Evolutionary conservation across 306 rosid genomes (phyloP).

Genomic region (Parietaria judaica): DNA sequence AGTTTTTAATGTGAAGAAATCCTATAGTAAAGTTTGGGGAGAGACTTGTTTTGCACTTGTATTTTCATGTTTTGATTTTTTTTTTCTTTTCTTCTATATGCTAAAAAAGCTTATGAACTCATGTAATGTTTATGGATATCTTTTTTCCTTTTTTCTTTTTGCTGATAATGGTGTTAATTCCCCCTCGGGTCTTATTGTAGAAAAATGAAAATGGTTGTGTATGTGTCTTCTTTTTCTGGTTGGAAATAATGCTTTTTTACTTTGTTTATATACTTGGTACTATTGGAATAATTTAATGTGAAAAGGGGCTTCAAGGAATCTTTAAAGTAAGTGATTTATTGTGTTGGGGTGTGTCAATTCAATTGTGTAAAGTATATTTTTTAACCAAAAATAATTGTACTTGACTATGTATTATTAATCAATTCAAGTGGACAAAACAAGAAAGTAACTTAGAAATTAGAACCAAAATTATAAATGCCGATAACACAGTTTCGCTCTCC

Average conservation of each 20-base stretch:
- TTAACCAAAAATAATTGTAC: too few relatives aligned
- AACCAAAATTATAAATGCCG: too few relatives aligned
- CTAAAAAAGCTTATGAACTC: constrained; percentile 8
- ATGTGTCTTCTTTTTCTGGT: background rate
- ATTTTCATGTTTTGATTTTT: constrained; percentile 23
- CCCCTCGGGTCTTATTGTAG: constrained; percentile 23
- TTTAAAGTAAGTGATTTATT: background rate
- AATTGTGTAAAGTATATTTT: too few relatives aligned
- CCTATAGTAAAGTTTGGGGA: constrained; percentile 16
- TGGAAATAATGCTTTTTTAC: background rate
- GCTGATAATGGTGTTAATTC: constrained; percentile 24
- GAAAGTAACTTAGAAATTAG: too few relatives aligned
- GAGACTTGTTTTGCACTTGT: constrained; percentile 17
- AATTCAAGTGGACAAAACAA: too few relatives aligned
- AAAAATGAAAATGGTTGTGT: background rate
- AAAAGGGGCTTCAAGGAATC: background rate
- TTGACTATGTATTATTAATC: too few relatives aligned
- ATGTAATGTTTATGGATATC: constrained; percentile 24
- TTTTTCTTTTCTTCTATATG: constrained; percentile 4
- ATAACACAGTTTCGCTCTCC: too few relatives aligned
- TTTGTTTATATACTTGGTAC: background rate
- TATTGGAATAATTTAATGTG: constrained; percentile 4
- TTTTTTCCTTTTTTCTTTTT: background rate
- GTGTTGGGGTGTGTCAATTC: background rate
- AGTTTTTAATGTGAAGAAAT: constrained; percentile 12